These are phyloP conservation scores for Aspergillus sp. DNA, from an alignment of 2,329 filamentous ascomycete species.

Conservation along the genomic window DNA sequence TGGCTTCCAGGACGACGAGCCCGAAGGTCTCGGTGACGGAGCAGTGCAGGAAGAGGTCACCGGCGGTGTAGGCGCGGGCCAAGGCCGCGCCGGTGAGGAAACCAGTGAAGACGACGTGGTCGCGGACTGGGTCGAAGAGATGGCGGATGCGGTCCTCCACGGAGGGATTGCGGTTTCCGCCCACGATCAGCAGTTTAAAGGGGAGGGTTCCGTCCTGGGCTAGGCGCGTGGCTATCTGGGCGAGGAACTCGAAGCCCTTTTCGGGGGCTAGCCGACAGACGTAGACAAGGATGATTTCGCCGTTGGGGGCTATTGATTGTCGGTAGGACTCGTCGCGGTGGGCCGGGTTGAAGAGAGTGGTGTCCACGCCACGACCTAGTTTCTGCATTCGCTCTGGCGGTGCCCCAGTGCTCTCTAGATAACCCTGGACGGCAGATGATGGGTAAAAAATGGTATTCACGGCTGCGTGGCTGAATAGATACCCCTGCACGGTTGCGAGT, in stretches of 20 bases:
- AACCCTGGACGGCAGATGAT: conserved; percentile 53
- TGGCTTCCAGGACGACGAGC: conserved; percentile 60
- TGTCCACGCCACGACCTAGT: conserved; percentile 58
- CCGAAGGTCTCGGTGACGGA: conserved; percentile 66
- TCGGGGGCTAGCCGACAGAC: conserved; percentile 61
- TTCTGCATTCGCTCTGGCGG: conserved; percentile 51
- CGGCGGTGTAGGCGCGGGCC: conserved; percentile 59
- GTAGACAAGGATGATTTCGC: conserved; percentile 57
- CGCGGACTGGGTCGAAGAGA: conserved; percentile 49
- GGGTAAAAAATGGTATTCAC: conserved; percentile 64
- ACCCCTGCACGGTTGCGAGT: conserved; percentile 57
- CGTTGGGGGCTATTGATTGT: conserved; percentile 49
- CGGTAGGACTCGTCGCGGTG: conserved; percentile 47
- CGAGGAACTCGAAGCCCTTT: conserved; percentile 62
- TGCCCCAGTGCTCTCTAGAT: conserved; percentile 52
- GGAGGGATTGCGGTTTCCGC: conserved; percentile 56
- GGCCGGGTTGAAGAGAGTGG: conserved; percentile 51
- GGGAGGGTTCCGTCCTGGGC: conserved; percentile 44
- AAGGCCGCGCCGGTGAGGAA: conserved; percentile 55
- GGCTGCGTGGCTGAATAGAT: conserved; percentile 54
- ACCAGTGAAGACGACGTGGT: conserved; percentile 58
- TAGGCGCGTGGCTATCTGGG: conserved; percentile 48
- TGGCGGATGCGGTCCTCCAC: conserved; percentile 55
- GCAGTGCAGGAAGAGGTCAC: conserved; percentile 63
- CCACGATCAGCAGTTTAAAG: conserved; percentile 60